phyloP scores from a whole-genome alignment of 2,329 filamentous ascomycete species.

The Neonectria neomacrospora region DNA sequence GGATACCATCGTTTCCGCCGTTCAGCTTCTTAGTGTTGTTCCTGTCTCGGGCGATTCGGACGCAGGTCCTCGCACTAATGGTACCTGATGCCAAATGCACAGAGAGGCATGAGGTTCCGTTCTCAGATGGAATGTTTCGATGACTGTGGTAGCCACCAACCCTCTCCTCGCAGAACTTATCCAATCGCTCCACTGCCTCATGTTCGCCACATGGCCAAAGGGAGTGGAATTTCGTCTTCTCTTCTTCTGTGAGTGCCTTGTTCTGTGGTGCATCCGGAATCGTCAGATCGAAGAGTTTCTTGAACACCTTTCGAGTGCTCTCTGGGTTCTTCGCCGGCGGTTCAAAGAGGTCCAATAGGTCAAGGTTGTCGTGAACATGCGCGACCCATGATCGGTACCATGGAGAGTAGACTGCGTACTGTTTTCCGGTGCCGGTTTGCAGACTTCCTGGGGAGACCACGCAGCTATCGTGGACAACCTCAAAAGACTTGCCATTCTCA shows the following conservation, averaged over 20 bases:
- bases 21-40: conserved; percentile 75
- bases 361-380: conserved; percentile 75
- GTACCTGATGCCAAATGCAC: conserved; percentile 78
- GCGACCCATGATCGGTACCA: conserved; percentile 84
- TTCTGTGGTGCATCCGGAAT: conserved; percentile 72
- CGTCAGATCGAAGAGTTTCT: conserved; percentile 66
- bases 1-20: conserved; percentile 72
- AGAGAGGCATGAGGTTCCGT: conserved; percentile 74
- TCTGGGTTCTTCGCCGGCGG: conserved; percentile 53
- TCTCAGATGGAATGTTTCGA: conserved; percentile 73
- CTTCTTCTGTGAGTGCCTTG: conserved; percentile 69
- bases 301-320: conserved; percentile 56
- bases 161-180: conserved; percentile 74
- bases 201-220: conserved; percentile 82
- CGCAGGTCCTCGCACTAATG: conserved; percentile 73
- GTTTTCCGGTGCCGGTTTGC: conserved; percentile 74
- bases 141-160: conserved; percentile 70
- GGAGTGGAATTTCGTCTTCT: conserved; percentile 65
- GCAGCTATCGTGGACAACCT: conserved; percentile 83
- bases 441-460: conserved; percentile 80
- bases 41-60: conserved; percentile 69
- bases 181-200: conserved; percentile 72
- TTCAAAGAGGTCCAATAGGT: conserved; percentile 72
- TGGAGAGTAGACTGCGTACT: conserved; percentile 86
- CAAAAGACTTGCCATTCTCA: conserved; percentile 72